Base-by-base conservation (phyloP, 495 filamentous ascomycete species). In the Staphylotrichum longicolle region DNA sequence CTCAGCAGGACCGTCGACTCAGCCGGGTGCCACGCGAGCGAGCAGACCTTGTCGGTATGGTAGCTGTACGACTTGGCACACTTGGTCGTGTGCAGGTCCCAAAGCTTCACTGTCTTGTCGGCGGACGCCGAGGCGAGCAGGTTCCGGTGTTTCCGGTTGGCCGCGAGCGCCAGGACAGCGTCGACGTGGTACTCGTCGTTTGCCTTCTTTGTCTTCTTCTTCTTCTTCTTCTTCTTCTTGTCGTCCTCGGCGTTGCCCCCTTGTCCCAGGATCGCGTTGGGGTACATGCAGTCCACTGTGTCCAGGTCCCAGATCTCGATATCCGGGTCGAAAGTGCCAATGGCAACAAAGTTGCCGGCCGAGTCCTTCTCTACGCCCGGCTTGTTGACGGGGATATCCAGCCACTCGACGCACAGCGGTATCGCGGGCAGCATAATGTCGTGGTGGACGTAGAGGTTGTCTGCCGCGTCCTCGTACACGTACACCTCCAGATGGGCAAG, bases 271-370 rank as follows among this genome's bases (percentile, higher is more conserved):
- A 99, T 96, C 6, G 93, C 93, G 68, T 96, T 92, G 27, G 95
- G 94, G 71, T 95, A 98, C 89, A 99, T 95, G 81, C 87, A 88
- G 77, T 99, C 94, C 46, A 99, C 85, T 1, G 89, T 86, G 70
- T 98, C 94, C 47, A 99, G 80, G 73, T 99, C 91, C 94, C 94
- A 99, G 47, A 99, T 85, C 79, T 99, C 94, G 66, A 99, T 98
- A 70, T 99, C 94, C 2, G 94, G 92, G 67, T 98, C 94, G 82
- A 98, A 95, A 1, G 95, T 98, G 55, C 94, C 94, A 49, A 98
- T 84, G 8, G 95, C 94, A 33, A 95, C 91, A 63, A 93, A 96
- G 76, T 96, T 99, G 6, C 85, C 93, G 45, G 70, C 75, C 20
- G 82, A 73, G 63, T 84, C 81, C 57, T 83, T 84, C 14, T 77